Conservation (phyloP, 2,329 filamentous ascomycete genomes). For the Neoascochyta sp. region DNA sequence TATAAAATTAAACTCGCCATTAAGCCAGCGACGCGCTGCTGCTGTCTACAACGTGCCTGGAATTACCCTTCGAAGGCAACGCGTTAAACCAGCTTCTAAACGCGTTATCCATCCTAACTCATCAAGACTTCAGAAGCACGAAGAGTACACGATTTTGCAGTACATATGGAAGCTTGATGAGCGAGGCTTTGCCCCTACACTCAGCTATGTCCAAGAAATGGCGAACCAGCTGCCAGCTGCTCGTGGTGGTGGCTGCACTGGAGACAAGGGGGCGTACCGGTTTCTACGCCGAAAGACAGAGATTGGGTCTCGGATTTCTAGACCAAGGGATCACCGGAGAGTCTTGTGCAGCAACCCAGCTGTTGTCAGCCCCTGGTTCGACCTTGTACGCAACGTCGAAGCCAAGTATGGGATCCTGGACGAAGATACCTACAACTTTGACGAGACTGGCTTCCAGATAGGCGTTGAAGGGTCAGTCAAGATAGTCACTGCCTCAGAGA, state of each 20-base stretch:
- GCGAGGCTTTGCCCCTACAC: slow-evolving; percentile 9
- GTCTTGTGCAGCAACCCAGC: slow-evolving; percentile 6
- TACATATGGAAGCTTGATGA: slow-evolving; percentile 8
- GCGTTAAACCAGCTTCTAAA: slow-evolving; percentile 5
- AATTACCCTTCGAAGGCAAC: slow-evolving; percentile 5
- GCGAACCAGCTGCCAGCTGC: slow-evolving; percentile 9
- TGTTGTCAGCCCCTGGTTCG: slow-evolving; percentile 10
- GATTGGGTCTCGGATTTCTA: slow-evolving; percentile 4
- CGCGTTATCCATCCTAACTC: slow-evolving; percentile 4
- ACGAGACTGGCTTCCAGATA: slow-evolving; percentile 16
- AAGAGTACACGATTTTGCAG: slow-evolving; percentile 8
- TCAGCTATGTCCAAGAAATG: slow-evolving; percentile 6
- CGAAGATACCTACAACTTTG: slow-evolving; percentile 15
- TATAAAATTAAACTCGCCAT: slow-evolving; percentile 3
- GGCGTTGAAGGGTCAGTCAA: slow-evolving; percentile 2
- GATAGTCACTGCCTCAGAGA: slow-evolving; percentile 2
- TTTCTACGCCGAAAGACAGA: slow-evolving; percentile 7
- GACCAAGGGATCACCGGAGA: slow-evolving; percentile 8
- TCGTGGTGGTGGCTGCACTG: slow-evolving; percentile 4
- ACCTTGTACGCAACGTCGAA: slow-evolving; percentile 9
- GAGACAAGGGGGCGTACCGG: slow-evolving; percentile 9
- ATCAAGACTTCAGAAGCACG: slow-evolving; percentile 5
- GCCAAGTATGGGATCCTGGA: slow-evolving; percentile 10
- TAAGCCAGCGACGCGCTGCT: slow-evolving; percentile 7
- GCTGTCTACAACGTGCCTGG: slow-evolving; percentile 2